These are phyloP conservation scores for Dryadomyces quercus-mongolicae DNA, from an alignment of 2,329 filamentous ascomycete species.

Conservation along the genomic window DNA sequence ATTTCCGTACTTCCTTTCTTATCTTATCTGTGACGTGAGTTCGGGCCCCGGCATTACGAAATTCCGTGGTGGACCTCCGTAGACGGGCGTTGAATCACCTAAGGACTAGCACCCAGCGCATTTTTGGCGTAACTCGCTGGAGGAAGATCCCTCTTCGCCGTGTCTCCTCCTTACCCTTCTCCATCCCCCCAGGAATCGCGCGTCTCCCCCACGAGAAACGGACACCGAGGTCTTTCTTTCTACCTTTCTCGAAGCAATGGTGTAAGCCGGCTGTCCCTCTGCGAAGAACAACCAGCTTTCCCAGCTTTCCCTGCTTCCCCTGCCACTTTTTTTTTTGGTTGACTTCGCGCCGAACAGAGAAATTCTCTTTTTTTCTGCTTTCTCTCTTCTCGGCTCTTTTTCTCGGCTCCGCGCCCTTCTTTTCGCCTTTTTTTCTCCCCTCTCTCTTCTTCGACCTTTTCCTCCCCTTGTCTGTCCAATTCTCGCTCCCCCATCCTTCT, in stretches of 20 bases:
- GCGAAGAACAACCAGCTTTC: neutral
- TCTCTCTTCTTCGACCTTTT: neutral
- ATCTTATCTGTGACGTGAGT: slow-evolving; percentile 5
- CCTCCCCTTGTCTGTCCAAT: slow-evolving; percentile 3
- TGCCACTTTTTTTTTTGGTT: neutral
- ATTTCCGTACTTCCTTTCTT: too few relatives aligned
- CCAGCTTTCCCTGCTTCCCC: neutral
- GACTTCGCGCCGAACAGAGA: neutral
- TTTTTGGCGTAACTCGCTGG: neutral
- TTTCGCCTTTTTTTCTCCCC: neutral
- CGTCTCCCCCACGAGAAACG: neutral
- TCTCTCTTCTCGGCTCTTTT: neutral
- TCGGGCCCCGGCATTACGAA: slow-evolving; percentile 1
- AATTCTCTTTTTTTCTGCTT: neutral
- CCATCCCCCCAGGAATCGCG: neutral
- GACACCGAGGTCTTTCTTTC: neutral
- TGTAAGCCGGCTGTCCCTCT: neutral
- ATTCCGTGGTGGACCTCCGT: neutral
- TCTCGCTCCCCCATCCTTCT: neutral
- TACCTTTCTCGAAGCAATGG: slow-evolving; percentile 1
- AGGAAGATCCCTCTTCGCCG: slow-evolving; percentile 1
- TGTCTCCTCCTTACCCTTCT: slow-evolving; percentile 1
- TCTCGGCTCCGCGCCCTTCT: neutral
- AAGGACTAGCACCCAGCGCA: neutral
- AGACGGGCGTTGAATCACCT: neutral